Conservation (phyloP, 306 rosid genomes). For the Cucumis sativus region DNA sequence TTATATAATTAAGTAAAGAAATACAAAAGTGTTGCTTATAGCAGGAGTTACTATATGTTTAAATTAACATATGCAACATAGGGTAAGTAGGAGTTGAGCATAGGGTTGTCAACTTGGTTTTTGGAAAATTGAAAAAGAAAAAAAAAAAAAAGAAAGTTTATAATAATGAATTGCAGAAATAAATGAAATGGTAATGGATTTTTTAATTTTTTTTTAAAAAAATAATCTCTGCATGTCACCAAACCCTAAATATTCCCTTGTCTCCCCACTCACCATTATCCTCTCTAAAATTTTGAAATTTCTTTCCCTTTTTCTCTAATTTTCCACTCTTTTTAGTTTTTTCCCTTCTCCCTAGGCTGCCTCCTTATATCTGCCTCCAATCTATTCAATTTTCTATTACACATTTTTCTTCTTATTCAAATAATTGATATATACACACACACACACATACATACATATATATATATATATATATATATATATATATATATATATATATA, state of each 20-base stretch:
- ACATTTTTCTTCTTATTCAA: neutral
- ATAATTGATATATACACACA: too few species aligned
- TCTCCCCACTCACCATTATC: conserved; percentile 40
- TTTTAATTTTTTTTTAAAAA: too few species aligned
- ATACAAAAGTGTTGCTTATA: too few species aligned
- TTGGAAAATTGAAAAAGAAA: neutral
- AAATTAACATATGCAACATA: too few species aligned
- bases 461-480: too few species aligned
- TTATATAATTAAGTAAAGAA: too few species aligned
- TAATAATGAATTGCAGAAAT: conserved; percentile 7
- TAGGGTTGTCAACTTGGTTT: too few species aligned
- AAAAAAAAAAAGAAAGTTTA: neutral
- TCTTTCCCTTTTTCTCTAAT: neutral
- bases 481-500: too few species aligned
- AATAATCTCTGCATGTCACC: conserved; percentile 36
- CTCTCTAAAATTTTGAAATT: conserved; percentile 13
- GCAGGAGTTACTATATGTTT: too few species aligned
- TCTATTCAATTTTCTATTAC: neutral
- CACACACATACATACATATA: too few species aligned
- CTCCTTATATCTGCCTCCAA: neutral
- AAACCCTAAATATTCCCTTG: conserved; percentile 61
- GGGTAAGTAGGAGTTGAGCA: too few species aligned
- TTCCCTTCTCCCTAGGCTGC: neutral
- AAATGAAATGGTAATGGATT: neutral
- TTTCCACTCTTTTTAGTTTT: neutral